phyloP scores from a whole-genome alignment of 176 grass and related monocot species.

The Tillandsia leiboldiana region DNA sequence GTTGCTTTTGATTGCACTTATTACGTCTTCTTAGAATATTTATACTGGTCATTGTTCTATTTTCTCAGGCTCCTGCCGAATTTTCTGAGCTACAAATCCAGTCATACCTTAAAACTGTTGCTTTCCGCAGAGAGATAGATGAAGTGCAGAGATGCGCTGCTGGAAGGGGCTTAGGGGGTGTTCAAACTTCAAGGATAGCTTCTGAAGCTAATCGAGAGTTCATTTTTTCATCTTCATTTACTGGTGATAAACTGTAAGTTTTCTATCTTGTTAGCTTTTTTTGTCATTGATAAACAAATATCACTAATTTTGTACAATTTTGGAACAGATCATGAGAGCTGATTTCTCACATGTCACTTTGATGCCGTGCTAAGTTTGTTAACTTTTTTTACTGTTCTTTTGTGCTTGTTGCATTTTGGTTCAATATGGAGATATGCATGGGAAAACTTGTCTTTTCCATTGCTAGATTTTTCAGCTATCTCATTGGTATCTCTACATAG shows the following conservation, averaged over 20 bases:
- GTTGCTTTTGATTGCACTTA: too few relatives aligned
- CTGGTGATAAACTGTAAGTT: conserved; percentile 92
- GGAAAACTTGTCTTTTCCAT: not conserved
- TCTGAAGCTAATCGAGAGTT: conserved; percentile 96
- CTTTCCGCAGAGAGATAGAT: conserved; percentile 89
- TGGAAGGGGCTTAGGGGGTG: conserved; percentile 62
- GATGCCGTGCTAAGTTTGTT: too few relatives aligned
- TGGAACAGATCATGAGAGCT: not conserved
- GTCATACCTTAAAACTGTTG: conserved; percentile 96
- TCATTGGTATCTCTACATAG: conserved; percentile 2
- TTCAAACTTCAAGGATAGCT: conserved; percentile 86
- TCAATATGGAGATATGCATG: not conserved
- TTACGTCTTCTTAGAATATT: not conserved
- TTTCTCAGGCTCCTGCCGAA: conserved; percentile 74
- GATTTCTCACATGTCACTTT: not conserved
- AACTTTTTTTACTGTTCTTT: too few relatives aligned
- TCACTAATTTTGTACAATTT: not conserved
- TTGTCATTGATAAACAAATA: not conserved
- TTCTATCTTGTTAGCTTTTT: conserved; percentile 11
- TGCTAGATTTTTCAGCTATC: conserved; percentile 5
- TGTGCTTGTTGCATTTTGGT: not conserved
- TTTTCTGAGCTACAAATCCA: conserved; percentile 99
- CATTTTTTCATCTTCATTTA: conserved; percentile 96
- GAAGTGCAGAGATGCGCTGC: conserved; percentile 68
- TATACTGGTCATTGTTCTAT: conserved; percentile 2